These are phyloP conservation scores for Begonia peltatifolia DNA, from an alignment of 306 rosid genomes.

Conservation along the genomic window DNA sequence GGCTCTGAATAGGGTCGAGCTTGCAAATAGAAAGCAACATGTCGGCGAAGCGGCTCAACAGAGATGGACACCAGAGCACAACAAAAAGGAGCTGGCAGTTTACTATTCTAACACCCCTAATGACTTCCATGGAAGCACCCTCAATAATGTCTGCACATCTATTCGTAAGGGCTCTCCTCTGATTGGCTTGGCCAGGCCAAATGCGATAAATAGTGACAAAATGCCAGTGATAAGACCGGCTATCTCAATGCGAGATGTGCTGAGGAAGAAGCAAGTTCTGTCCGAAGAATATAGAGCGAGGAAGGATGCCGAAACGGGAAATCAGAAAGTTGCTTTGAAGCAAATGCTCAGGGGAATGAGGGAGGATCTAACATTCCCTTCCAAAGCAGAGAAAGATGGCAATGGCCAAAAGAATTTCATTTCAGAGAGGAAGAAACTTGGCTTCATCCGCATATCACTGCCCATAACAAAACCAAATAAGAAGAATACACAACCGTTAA, in stretches of 20 bases:
- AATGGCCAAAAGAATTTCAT: conserved; percentile 33
- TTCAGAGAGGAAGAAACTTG: conserved; percentile 62
- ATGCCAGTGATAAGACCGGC: conserved; percentile 46
- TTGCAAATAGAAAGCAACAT: conserved; percentile 59
- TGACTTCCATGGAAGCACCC: conserved; percentile 22
- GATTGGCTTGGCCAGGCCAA: conserved; percentile 16
- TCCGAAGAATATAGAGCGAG: conserved; percentile 26
- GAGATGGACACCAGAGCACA: conserved; percentile 53
- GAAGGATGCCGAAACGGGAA: conserved; percentile 33
- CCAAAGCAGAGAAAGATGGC: conserved; percentile 41
- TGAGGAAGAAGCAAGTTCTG: conserved; percentile 56
- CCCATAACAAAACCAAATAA: conserved; percentile 54
- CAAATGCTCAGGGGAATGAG: conserved; percentile 83
- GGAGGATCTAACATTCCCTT: conserved; percentile 41
- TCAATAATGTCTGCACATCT: conserved; percentile 21
- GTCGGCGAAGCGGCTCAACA: conserved; percentile 60
- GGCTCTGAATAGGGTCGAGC: conserved; percentile 67
- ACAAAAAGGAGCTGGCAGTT: conserved; percentile 11
- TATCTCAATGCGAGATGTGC: conserved; percentile 81
- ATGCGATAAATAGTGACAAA: conserved; percentile 13
- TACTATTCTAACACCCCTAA: conserved; percentile 23
- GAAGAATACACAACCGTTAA: conserved; percentile 38
- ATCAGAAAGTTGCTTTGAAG: conserved; percentile 69
- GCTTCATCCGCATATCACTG: conserved; percentile 78
- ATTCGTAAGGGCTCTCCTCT: conserved; percentile 28